Base-by-base conservation (phyloP, 140 eudicot species). In the Anethum foeniculum region DNA sequence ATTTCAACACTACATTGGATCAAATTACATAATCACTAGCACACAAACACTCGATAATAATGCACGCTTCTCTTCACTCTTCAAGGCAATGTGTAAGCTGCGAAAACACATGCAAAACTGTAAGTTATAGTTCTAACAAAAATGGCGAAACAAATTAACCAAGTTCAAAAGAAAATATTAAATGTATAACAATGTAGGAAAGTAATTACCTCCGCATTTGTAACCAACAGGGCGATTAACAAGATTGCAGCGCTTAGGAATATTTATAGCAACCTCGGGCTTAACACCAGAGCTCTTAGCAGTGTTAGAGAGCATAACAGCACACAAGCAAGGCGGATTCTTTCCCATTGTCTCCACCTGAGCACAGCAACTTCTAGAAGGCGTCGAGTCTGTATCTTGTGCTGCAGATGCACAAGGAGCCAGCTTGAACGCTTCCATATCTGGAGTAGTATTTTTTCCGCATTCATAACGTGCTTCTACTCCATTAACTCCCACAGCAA, bases 191-290 rank as follows among this genome's bases (percentile, higher is more conserved):
- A 71, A 69, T 41, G 23, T 73, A 8, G n/a, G 64, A 28, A 62
- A 28, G 32, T 12, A 49, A 80, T 84, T 77, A 94, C 97, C 87
- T 81, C 97, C 98, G 83, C 98, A 94, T 69, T 90, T 85, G 82
- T 91, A 92, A 48, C 97, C 98, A 80, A 92, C 83, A 6, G 97
- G 98, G 68, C 98, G 96, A 51, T 92, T 83, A 67, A 84, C 86
- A 5, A 94, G 76, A 83, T 92, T 92, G 91, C 98, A 94, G 52
- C 98, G 94, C 78, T 94, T 92, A 30, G 98, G 98, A 75, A 94
- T 92, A 60, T 87, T 85, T 60, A 94, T 68, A 71, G 97, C 96
- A 65, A 85, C 27, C 75, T 84, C 93, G 0, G 94, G 93, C 71
- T 92, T 89, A 43, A 86, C 87, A 0, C 98, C 98, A 9, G 93